Evolutionary conservation across 2,329 filamentous ascomycete species (phyloP), one percentile per base, ranked within the genome.

Genomic region (Orbilia blumenaviensis): DNA sequence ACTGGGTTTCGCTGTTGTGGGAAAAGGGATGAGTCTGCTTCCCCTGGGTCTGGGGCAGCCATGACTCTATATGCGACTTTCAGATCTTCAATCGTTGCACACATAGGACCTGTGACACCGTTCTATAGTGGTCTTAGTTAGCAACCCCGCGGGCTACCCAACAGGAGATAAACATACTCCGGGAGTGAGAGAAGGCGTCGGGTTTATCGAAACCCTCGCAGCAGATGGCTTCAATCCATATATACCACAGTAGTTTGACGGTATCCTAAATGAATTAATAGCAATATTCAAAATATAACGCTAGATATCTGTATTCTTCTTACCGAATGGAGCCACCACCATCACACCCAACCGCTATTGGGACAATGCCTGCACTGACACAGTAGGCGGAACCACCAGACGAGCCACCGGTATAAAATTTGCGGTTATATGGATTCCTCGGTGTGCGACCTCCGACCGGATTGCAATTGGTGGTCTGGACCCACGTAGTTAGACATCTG

Each of bases 41-140:
- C 87, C 1, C 85, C 83, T 0, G 90, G 88, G 80, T 96, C 87
- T 0, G 92, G 91, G 62, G 89, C 87, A 1, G 91, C 87, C 87
- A 96, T 93, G 79, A 92, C 82, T 58, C 92, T 89, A 84, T 95
- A 97, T n/a, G 91, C 90, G 62, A 93, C 86, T 77, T 91, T 90
- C 4, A 97, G 87, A 80, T 96, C 94, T 36, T 89, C 85, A 77
- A 91, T 91, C 66, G 87, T 94, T 54, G 88, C 87, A 14, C 92
- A 91, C 80, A 97, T 87, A 6, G 94, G 93, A 0, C 92, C 92
- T 5, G 88, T 85, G 14, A 95, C 90, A 67, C 85, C 86, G 5
- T 74, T 78, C 27, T 71, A 56, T n/a, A 36, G 16, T 25, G 27
- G 18, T 38, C 27, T 44, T 23, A 12, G 44, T 42, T 12, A 42